Conservation (phyloP, 2,329 filamentous ascomycete species). For the Cercospora berteroae region DNA sequence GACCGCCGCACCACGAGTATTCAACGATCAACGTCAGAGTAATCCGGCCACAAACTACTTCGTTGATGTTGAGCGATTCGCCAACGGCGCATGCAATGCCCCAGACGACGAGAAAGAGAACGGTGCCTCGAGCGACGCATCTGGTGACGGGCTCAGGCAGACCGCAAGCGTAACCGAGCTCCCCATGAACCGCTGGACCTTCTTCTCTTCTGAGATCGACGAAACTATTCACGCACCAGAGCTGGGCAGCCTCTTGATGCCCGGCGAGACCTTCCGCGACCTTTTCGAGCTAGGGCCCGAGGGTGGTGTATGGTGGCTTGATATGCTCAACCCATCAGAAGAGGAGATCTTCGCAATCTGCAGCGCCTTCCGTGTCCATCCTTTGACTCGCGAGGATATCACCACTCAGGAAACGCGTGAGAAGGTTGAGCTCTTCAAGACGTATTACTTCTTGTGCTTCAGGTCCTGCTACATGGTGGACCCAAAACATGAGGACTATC, state of each 20-base stretch:
- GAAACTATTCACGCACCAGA: constrained; percentile 89
- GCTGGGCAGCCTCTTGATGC: constrained; percentile 81
- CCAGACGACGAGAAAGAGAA: constrained; percentile 49
- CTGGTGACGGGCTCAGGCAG: constrained; percentile 28
- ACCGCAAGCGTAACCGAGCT: constrained; percentile 30
- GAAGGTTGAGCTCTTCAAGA: constrained; percentile 96
- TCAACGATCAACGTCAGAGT: constrained; percentile 58
- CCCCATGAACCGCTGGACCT: constrained; percentile 77
- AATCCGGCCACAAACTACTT: constrained; percentile 21
- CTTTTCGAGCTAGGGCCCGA: constrained; percentile 71
- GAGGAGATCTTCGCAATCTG: constrained; percentile 86
- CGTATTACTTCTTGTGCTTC: constrained; percentile 98
- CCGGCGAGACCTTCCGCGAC: constrained; percentile 83
- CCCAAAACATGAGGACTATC: constrained; percentile 73
- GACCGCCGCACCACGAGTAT: constrained; percentile 48
- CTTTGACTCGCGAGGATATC: constrained; percentile 94
- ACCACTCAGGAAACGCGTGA: constrained; percentile 92
- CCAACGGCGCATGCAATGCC: constrained; percentile 13
- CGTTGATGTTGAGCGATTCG: constrained; percentile 26
- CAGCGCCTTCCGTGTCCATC: constrained; percentile 93
- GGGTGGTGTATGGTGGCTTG: constrained; percentile 97
- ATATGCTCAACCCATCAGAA: constrained; percentile 84
- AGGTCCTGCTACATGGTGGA: constrained; percentile 86
- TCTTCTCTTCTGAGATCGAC: constrained; percentile 94
- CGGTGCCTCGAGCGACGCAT: constrained; percentile 40